These are phyloP conservation scores for Micromonas commoda DNA, from an alignment of 139 green algal species.

Conservation along the genomic window DNA sequence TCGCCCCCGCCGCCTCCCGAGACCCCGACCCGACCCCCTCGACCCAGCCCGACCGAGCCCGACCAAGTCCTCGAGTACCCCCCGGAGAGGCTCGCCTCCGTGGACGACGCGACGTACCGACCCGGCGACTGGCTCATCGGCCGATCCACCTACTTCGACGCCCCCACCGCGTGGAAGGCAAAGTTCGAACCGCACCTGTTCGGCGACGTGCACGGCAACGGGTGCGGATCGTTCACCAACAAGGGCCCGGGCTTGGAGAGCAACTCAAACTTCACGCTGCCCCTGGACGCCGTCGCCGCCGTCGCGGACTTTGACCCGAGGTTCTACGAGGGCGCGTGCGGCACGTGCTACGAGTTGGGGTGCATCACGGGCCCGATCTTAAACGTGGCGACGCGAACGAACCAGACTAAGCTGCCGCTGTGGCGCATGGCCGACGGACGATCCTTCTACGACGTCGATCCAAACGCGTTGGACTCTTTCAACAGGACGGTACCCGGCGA, in stretches of 20 bases:
- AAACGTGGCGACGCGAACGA: not conserved
- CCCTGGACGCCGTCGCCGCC: not conserved
- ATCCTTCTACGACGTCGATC: not conserved
- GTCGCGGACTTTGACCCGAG: slow-evolving; percentile 16
- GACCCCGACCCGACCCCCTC: no score
- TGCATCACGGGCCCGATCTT: not conserved
- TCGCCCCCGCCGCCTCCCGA: no score
- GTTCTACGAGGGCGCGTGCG: slow-evolving; percentile 1
- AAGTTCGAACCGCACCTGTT: not conserved
- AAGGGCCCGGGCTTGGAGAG: not conserved
- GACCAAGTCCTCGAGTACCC: no score
- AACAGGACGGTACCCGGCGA: no score
- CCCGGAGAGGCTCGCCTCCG: no score
- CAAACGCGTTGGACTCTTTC: not conserved
- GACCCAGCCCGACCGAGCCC: no score
- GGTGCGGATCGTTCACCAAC: slow-evolving; percentile 10
- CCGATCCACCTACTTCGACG: slow-evolving; percentile 17
- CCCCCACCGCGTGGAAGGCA: not conserved
- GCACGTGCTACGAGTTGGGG: not conserved
- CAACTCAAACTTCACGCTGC: not conserved
- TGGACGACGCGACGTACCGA: not conserved
- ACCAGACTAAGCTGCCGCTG: not conserved
- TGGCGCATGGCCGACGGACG: not conserved
- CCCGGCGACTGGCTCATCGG: not conserved
- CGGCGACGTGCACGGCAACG: slow-evolving; percentile 1